Percentiles rank a stretch among this genome's conserved stretches.
Conservation (phyloP, 2,329 filamentous ascomycete species). For the Cordyceps tenuipes region DNA sequence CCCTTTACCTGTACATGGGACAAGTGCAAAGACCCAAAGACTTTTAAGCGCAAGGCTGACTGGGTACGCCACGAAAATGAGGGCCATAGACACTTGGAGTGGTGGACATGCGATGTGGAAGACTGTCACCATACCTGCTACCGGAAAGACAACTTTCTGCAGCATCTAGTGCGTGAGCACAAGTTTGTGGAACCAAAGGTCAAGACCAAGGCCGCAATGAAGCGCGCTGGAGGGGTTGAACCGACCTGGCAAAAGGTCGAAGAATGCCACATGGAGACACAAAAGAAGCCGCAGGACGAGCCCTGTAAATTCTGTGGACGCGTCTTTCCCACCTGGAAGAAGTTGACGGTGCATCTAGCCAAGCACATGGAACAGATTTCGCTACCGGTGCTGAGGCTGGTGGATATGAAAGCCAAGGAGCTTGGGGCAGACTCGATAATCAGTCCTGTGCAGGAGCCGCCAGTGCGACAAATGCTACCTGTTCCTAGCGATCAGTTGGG, state of each 20-base stretch:
- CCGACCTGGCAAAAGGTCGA: slow-evolving; percentile 72
- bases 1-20: slow-evolving; percentile 91
- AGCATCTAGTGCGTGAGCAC: slow-evolving; percentile 86
- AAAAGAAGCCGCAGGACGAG: slow-evolving; percentile 59
- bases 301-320: slow-evolving; percentile 83
- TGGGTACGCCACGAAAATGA: slow-evolving; percentile 95
- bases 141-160: slow-evolving; percentile 84
- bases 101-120: slow-evolving; percentile 77
- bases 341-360: slow-evolving; percentile 83
- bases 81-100: slow-evolving; percentile 79
- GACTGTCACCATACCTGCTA: slow-evolving; percentile 79
- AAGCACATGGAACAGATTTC: slow-evolving; percentile 93
- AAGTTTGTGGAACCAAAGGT: slow-evolving; percentile 75
- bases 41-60: slow-evolving; percentile 91
- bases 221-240: slow-evolving; percentile 49
- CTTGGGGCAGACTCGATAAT: slow-evolving; percentile 56
- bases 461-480: slow-evolving; percentile 28
- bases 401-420: slow-evolving; percentile 37
- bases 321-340: slow-evolving; percentile 79
- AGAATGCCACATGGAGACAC: slow-evolving; percentile 63
- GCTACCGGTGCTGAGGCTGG: slow-evolving; percentile 63
- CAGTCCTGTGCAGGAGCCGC: slow-evolving; percentile 55
- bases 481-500: slow-evolving; percentile 18
- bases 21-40: slow-evolving; percentile 73
- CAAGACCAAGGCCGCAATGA: slow-evolving; percentile 63